Evolutionary conservation across 179 eudicot genomes (phyloP).

Genomic region (Carnegiea gigantea): DNA sequence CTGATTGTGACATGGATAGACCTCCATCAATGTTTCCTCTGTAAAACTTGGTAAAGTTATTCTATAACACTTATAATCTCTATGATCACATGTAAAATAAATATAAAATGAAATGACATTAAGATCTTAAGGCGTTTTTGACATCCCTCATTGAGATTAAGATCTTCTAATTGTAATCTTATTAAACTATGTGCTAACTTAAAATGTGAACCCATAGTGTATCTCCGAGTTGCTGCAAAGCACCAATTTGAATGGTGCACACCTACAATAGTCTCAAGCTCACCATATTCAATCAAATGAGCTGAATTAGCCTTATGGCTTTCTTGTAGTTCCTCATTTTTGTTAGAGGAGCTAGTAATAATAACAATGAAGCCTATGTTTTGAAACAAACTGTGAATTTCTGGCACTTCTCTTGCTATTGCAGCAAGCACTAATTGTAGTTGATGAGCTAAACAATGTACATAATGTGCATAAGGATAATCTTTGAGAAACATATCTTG

Average conservation of each 20-base stretch:
- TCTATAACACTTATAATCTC: not conserved
- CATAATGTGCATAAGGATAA: conserved; percentile 1
- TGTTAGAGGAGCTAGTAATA: not conserved
- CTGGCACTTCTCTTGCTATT: not conserved
- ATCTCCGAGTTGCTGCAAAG: conserved; percentile 4
- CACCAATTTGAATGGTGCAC: not conserved
- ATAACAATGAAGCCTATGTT: not conserved
- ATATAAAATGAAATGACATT: not conserved
- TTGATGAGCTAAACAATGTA: not conserved
- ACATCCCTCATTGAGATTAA: not conserved
- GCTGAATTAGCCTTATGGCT: not conserved
- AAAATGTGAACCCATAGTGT: not conserved
- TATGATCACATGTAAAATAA: not conserved
- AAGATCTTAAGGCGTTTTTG: not conserved
- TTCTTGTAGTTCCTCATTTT: not conserved
- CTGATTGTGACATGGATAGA: no score
- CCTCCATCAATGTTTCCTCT: not conserved
- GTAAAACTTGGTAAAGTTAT: not conserved
- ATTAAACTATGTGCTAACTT: not conserved
- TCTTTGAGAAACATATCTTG: not conserved
- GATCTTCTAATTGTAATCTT: not conserved
- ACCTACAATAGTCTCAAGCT: not conserved
- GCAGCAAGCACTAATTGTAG: not conserved
- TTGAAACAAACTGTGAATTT: no score
- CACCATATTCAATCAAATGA: not conserved